phyloP scores from a whole-genome alignment of 2,329 filamentous ascomycete genomes.

The Shiraia bambusicola region DNA sequence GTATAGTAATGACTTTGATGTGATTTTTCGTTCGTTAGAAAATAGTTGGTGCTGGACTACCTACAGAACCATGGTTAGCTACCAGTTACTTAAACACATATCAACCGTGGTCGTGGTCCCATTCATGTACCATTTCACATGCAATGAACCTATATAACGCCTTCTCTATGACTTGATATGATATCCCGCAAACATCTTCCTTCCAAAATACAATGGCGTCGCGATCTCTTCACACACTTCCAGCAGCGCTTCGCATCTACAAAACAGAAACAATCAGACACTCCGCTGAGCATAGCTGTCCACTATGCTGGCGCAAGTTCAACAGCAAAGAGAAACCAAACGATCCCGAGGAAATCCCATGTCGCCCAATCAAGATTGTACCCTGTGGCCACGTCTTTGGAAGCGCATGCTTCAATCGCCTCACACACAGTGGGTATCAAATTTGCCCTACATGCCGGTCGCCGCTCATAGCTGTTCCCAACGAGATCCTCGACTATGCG shows the following conservation, averaged over 20 bases:
- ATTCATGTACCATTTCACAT: too few relatives aligned
- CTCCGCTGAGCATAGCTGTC: background rate
- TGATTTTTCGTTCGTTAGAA: too few relatives aligned
- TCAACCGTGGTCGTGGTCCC: too few relatives aligned
- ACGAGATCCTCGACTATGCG: too few relatives aligned
- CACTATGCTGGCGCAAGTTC: background rate
- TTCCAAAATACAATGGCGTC: background rate
- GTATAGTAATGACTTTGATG: too few relatives aligned
- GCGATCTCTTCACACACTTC: background rate
- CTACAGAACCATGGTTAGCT: too few relatives aligned
- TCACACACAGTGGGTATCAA: background rate
- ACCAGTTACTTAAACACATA: too few relatives aligned
- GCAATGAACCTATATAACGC: too few relatives aligned
- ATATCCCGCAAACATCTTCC: too few relatives aligned
- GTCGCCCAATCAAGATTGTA: background rate
- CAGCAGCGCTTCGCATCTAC: background rate
- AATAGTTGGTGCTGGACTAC: too few relatives aligned
- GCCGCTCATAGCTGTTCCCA: background rate
- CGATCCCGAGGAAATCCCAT: background rate
- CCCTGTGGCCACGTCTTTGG: background rate
- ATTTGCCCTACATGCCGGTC: background rate
- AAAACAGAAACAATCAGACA: background rate
- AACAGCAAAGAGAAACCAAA: background rate
- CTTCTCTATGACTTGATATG: too few relatives aligned
- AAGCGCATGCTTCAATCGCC: background rate